Percentiles rank a stretch among this genome's conserved stretches.
These are phyloP conservation scores for Termitomyces bulborhizus DNA, from an alignment of 768 basidiomycete species.

Conservation along the genomic window DNA sequence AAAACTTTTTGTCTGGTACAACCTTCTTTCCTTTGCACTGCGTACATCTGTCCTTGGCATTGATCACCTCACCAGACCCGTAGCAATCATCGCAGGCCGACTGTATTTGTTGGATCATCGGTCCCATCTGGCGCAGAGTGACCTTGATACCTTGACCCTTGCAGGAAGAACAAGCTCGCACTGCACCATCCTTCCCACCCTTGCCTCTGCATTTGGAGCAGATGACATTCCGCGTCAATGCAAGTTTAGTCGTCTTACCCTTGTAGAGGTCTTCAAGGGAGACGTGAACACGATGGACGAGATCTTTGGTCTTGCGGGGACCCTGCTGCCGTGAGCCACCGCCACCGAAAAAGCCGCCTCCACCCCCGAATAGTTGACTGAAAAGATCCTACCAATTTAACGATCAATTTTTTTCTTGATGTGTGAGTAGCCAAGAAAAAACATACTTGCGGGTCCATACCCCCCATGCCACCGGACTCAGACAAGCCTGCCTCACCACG, in stretches of 20 bases:
- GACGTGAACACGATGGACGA: constrained; percentile 93
- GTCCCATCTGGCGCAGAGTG: constrained; percentile 94
- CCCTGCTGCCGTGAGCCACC: constrained; percentile 56
- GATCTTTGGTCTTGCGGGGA: constrained; percentile 93
- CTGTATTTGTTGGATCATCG: constrained; percentile 99
- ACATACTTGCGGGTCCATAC: constrained; percentile 91
- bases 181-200: constrained; percentile 96
- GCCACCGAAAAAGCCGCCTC: constrained; percentile 68
- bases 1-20: constrained; percentile 87
- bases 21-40: constrained; percentile 95
- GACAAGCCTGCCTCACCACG: constrained; percentile 89
- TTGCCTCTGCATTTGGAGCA: constrained; percentile 93
- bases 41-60: constrained; percentile 86
- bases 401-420: not conserved
- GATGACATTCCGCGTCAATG: constrained; percentile 91
- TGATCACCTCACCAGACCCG: constrained; percentile 94
- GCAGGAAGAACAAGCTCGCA: constrained; percentile 72
- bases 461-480: constrained; percentile 85
- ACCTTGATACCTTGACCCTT: constrained; percentile 87
- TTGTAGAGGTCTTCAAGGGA: constrained; percentile 98
- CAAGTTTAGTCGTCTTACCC: constrained; percentile 97
- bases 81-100: constrained; percentile 90
- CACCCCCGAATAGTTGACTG: constrained; percentile 89
- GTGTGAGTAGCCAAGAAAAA: not conserved
- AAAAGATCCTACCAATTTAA: constrained; percentile 69